Percentiles rank a stretch among this genome's conserved stretches.
phyloP scores from a whole-genome alignment of 148 eudicot species.

The Rhododendron mucronatum region DNA sequence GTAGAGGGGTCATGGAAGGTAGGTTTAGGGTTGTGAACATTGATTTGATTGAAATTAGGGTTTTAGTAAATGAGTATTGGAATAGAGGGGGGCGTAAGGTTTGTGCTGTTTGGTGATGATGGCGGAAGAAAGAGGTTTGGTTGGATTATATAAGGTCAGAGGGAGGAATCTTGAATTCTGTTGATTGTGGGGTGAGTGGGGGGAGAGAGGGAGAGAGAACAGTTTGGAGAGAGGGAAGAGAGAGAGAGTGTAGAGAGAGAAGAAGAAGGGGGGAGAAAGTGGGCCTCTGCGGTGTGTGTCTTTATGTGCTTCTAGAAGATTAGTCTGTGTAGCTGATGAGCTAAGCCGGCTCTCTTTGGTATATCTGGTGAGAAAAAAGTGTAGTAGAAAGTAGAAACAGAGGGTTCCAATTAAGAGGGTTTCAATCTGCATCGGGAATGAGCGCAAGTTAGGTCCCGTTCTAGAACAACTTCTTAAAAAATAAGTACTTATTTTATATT shows the following conservation, averaged over 20 bases:
- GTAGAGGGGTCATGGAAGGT: background rate
- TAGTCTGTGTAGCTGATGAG: background rate
- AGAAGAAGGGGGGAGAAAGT: too few species aligned
- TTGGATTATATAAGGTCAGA: background rate
- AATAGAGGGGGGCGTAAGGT: background rate
- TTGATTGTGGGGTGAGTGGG: background rate
- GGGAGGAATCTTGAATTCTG: background rate
- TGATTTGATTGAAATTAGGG: background rate
- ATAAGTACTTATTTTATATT: too few species aligned
- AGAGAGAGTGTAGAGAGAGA: background rate
- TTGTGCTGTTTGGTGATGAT: background rate
- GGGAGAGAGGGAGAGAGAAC: background rate
- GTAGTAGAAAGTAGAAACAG: too few species aligned
- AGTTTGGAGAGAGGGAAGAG: background rate
- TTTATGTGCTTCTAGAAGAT: background rate
- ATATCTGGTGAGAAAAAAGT: too few species aligned
- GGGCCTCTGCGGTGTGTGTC: background rate
- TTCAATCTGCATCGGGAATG: too few species aligned
- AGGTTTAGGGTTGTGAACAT: conserved; percentile 31
- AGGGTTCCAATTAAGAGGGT: too few species aligned
- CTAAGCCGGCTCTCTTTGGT: background rate
- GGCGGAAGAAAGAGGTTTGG: background rate
- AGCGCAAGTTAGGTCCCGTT: too few species aligned
- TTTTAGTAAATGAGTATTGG: background rate
- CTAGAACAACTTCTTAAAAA: too few species aligned